These are phyloP conservation scores for Pisolithus thermaeus DNA, from an alignment of 1,284 basidiomycete genomes.

Conservation along the genomic window DNA sequence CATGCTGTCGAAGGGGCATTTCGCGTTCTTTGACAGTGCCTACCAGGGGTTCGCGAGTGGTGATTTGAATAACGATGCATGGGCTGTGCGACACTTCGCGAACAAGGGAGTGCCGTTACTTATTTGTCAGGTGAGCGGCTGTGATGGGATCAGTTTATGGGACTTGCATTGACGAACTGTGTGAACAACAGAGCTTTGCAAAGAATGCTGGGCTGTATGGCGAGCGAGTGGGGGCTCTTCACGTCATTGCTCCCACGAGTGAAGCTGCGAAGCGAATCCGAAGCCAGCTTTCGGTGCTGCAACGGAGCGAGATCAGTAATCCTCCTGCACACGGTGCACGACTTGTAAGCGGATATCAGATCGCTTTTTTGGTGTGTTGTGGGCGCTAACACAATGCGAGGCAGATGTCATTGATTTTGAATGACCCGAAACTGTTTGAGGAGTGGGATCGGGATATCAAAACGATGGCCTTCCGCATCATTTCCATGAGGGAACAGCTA, in stretches of 20 bases:
- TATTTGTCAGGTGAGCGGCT: constrained; percentile 70
- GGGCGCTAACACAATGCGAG: not conserved
- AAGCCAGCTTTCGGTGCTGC: constrained; percentile 83
- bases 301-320: constrained; percentile 91
- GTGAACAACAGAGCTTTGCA: constrained; percentile 71
- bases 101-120: constrained; percentile 70
- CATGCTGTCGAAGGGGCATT: constrained; percentile 75
- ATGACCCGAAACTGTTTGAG: constrained; percentile 63
- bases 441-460: constrained; percentile 89
- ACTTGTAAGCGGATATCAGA: constrained; percentile 47
- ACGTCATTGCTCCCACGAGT: constrained; percentile 57
- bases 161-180: constrained; percentile 10
- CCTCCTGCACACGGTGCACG: constrained; percentile 88
- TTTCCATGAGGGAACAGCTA: constrained; percentile 83
- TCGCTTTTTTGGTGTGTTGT: not conserved
- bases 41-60: constrained; percentile 94
- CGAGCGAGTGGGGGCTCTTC: constrained; percentile 83
- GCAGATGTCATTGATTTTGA: constrained; percentile 77
- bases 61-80: constrained; percentile 70
- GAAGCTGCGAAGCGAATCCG: constrained; percentile 70
- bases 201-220: constrained; percentile 96
- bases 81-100: constrained; percentile 76
- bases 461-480: constrained; percentile 91
- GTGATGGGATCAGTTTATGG: constrained; percentile 1
- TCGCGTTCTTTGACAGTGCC: constrained; percentile 92